phyloP scores from a whole-genome alignment of 2,329 filamentous ascomycete species.

The Ramularia collo-cygni region DNA sequence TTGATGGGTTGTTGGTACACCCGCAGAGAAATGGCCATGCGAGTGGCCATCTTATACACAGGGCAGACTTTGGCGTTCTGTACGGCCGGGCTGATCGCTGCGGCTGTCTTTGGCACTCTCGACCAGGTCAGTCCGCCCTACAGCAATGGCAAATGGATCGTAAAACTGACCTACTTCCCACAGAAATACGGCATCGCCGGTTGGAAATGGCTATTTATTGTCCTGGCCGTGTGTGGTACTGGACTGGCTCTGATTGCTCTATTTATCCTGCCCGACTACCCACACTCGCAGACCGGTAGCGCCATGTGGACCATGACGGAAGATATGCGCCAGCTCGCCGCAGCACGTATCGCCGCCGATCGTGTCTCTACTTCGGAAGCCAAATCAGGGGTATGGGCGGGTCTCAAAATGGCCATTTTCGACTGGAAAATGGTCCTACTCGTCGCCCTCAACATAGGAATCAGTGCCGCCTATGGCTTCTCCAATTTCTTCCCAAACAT shows the following conservation, averaged over 20 bases:
- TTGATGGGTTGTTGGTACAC: constrained; percentile 39
- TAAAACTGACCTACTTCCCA: constrained; percentile 6
- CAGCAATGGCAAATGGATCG: neutral
- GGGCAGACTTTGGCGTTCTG: constrained; percentile 30
- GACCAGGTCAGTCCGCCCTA: constrained; percentile 24
- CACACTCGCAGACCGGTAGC: constrained; percentile 2
- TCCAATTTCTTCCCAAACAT: constrained; percentile 31
- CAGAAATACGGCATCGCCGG: constrained; percentile 29
- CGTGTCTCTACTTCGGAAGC: constrained; percentile 2
- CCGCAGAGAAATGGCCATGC: constrained; percentile 32
- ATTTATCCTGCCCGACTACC: constrained; percentile 11
- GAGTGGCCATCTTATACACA: constrained; percentile 33
- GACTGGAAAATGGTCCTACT: constrained; percentile 20
- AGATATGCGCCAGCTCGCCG: constrained; percentile 3
- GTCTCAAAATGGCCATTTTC: constrained; percentile 12
- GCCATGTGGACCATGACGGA: constrained; percentile 3
- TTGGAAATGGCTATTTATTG: constrained; percentile 30
- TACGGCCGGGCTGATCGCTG: constrained; percentile 18
- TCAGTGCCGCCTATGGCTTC: constrained; percentile 10
- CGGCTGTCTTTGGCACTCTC: constrained; percentile 19
- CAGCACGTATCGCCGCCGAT: constrained; percentile 34
- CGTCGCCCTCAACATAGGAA: neutral
- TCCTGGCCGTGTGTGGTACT: constrained; percentile 11
- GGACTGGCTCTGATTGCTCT: constrained; percentile 5
- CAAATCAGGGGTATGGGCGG: constrained; percentile 3